A percentile compares a stretch with the other conserved stretches of the same genome.
Evolutionary conservation across 2,329 filamentous ascomycete genomes (phyloP).

Genomic region (Phoma sp.): DNA sequence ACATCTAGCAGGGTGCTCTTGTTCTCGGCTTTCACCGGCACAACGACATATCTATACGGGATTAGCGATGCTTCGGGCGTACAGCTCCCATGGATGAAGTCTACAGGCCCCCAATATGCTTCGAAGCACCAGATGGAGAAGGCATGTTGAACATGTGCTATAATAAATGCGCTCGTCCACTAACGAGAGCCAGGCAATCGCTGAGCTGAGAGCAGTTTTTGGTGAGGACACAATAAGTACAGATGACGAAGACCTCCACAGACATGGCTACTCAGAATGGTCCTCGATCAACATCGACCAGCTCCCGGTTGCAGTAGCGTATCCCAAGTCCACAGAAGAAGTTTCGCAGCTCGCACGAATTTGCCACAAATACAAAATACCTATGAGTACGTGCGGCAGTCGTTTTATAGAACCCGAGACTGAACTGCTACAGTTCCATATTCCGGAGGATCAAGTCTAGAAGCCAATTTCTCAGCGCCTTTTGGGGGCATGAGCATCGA

Average conservation of each 20-base stretch:
- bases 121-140: conserved; percentile 58
- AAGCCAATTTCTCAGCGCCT: conserved; percentile 88
- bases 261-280: conserved; percentile 74
- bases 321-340: conserved; percentile 68
- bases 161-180: not conserved
- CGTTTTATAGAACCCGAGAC: not conserved
- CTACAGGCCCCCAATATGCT: conserved; percentile 54
- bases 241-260: conserved; percentile 67
- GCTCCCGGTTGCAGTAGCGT: conserved; percentile 69
- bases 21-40: conserved; percentile 57
- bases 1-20: conserved; percentile 56
- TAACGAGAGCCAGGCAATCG: conserved; percentile 57
- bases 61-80: conserved; percentile 46
- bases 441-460: conserved; percentile 83
- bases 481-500: conserved; percentile 89
- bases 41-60: conserved; percentile 60
- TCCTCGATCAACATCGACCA: conserved; percentile 70
- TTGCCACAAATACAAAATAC: conserved; percentile 79
- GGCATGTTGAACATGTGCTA: conserved; percentile 36
- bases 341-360: conserved; percentile 70
- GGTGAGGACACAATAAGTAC: conserved; percentile 67
- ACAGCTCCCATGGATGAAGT: conserved; percentile 35
- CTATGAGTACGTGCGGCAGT: conserved; percentile 60
- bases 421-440: conserved; percentile 66
- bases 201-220: conserved; percentile 58